Base-by-base conservation (phyloP, 139 green algal genomes). In the Haematococcus lacustris region DNA sequence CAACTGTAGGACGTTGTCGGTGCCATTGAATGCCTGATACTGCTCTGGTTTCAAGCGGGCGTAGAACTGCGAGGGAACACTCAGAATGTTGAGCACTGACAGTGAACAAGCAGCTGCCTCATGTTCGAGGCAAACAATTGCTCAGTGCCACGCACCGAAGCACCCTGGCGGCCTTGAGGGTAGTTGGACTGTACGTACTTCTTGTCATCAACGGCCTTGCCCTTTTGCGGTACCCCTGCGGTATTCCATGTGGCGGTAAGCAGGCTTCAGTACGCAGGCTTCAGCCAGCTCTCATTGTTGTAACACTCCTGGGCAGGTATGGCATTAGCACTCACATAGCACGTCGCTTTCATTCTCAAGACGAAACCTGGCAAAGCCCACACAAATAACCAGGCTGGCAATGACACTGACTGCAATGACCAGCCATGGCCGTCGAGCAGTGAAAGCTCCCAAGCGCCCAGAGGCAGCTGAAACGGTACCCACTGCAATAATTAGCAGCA, bases 191-290 rank as follows among this genome's bases (percentile, higher is more conserved):
- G 3, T 2, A 66, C 34, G 30, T 57, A 65, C 6, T 66, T 34
- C 3, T 38, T 33, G 33, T 73, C 68, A 9, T 66, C 68, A 53
- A 5, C 23, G 17, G 68, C 68, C 51, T 73, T 73, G 68, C 68
- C 40, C 3, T 57, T 63, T 26, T 66, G 50, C 2, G 68, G 68
- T 34, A 73, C 68, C 68, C 68, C 66, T 71, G 66, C 66, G 26
- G n/a, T n/a, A 68, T 32, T 62, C 25, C 51, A 62, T 9, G 51
- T 62, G 51, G 47, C 47, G 47, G 13, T 9, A 57, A 17, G 13
- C 9, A 17, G 47, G 47, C 13, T 9, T 17, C 13, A 17, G 47
- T 57, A 17, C 17, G 47, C 9, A 17, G 47, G 47, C 13, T 57
- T 17, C 13, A 17, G 47, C 13, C 47, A 57, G 47, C 47, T 57